Evolutionary conservation across 192 early-diverging fungal species (phyloP).

Genomic region (Gaertneriomyces sp.): DNA sequence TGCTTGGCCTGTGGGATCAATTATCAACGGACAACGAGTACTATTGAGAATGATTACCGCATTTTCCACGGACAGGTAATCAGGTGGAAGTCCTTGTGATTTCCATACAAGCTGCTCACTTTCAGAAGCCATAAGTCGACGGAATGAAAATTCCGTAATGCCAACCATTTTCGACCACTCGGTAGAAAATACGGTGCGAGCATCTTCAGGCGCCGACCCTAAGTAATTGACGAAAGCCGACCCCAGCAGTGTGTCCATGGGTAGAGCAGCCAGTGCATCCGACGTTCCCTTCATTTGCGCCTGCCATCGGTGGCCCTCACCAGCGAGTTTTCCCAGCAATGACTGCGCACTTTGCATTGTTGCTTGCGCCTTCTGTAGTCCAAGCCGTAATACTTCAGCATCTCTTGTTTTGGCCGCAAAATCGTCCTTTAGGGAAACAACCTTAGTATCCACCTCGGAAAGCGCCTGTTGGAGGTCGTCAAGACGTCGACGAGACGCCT

Average conservation of each 20-base stretch:
- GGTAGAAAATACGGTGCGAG: slow-evolving; percentile 19
- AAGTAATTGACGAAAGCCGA: slow-evolving; percentile 53
- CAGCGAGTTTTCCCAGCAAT: slow-evolving; percentile 53
- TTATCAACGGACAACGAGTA: slow-evolving; percentile 40
- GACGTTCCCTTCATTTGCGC: slow-evolving; percentile 46
- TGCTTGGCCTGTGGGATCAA: slow-evolving; percentile 53
- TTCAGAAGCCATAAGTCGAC: slow-evolving; percentile 49
- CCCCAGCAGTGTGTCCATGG: slow-evolving; percentile 44
- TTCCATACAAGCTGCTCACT: slow-evolving; percentile 59
- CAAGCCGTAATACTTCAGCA: slow-evolving; percentile 46
- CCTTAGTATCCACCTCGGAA: slow-evolving; percentile 50
- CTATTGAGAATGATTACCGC: slow-evolving; percentile 44
- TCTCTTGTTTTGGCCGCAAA: slow-evolving; percentile 57
- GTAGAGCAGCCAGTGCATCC: slow-evolving; percentile 27
- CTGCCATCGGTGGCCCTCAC: slow-evolving; percentile 55
- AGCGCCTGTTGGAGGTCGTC: slow-evolving; percentile 46
- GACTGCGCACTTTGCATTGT: slow-evolving; percentile 48
- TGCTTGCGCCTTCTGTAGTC: slow-evolving; percentile 44
- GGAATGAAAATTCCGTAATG: slow-evolving; percentile 37
- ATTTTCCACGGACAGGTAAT: slow-evolving; percentile 54
- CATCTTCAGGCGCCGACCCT: slow-evolving; percentile 46
- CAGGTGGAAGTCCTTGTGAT: slow-evolving; percentile 51
- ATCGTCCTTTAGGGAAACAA: slow-evolving; percentile 41
- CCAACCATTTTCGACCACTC: slow-evolving; percentile 41
- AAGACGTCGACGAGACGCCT: slow-evolving; percentile 42